These are phyloP conservation scores for Colletotrichum tamarilloi DNA, from an alignment of 2,329 filamentous ascomycete genomes.

Conservation along the genomic window DNA sequence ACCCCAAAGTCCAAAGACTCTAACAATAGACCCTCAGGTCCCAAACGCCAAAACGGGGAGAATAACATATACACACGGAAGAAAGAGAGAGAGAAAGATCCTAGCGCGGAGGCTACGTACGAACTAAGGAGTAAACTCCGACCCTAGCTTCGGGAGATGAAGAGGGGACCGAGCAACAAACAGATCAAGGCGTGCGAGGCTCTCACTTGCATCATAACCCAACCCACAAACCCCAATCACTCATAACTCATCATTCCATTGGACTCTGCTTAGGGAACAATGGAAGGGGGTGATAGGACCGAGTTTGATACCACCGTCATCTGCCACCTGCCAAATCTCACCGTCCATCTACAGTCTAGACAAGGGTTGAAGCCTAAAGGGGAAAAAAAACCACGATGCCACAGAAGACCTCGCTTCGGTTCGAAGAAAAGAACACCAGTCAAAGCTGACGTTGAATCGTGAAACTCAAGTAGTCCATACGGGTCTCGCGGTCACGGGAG, in stretches of 20 bases:
- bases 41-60: not conserved
- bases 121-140: not conserved
- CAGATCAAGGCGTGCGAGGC: no score
- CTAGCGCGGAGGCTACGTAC: not conserved
- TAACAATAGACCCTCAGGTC: not conserved
- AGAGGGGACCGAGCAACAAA: not conserved
- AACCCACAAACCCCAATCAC: no score
- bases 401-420: not conserved
- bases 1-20: not conserved
- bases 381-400: not conserved
- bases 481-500: no score
- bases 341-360: no score
- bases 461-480: not conserved
- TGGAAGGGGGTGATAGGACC: no score
- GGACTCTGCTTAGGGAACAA: no score
- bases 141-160: not conserved
- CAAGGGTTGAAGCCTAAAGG: no score
- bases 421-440: no score
- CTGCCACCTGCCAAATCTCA: no score
- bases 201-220: no score
- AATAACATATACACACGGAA: not conserved
- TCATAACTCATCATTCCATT: no score
- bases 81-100: not conserved
- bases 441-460: not conserved
- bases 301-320: no score